Conservation (phyloP, 768 basidiomycete genomes). For the Stropharia rugosoannulata region DNA sequence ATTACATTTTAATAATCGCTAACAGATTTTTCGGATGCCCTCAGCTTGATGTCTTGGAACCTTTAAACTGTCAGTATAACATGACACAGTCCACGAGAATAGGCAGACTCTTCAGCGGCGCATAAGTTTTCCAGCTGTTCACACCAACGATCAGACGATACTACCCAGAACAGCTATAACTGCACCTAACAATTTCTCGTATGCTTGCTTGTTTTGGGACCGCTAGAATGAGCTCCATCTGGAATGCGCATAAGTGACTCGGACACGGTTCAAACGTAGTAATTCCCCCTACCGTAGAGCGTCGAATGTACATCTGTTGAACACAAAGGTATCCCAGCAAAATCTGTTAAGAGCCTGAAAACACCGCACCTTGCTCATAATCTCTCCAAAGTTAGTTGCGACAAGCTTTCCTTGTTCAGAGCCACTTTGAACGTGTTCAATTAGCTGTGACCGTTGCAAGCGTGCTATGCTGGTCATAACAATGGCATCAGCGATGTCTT, state of each 20-base stretch:
- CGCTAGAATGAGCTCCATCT: conserved; percentile 71
- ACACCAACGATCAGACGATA: neutral
- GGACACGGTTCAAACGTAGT: neutral
- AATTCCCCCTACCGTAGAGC: conserved; percentile 50
- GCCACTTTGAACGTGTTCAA: conserved; percentile 37
- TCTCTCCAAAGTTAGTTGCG: conserved; percentile 78
- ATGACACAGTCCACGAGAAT: neutral
- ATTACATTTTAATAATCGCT: neutral
- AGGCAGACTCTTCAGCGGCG: conserved; percentile 59
- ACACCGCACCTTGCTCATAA: conserved; percentile 75
- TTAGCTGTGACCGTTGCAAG: conserved; percentile 60
- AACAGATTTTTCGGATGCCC: conserved; percentile 77
- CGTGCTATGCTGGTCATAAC: conserved; percentile 64
- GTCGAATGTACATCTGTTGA: conserved; percentile 70
- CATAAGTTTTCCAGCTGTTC: conserved; percentile 64
- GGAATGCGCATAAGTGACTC: neutral
- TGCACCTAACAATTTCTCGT: conserved; percentile 62
- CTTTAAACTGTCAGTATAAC: conserved; percentile 30
- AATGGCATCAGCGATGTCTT: conserved; percentile 69
- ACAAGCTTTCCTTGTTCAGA: conserved; percentile 41
- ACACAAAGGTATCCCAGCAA: neutral
- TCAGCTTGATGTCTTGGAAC: conserved; percentile 64
- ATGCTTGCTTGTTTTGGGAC: conserved; percentile 53
- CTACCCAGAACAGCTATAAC: neutral
- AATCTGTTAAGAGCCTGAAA: neutral